Evolutionary conservation across 805 yeast genomes (phyloP).

Genomic region (Wickerhamiella kurtzmanii): DNA sequence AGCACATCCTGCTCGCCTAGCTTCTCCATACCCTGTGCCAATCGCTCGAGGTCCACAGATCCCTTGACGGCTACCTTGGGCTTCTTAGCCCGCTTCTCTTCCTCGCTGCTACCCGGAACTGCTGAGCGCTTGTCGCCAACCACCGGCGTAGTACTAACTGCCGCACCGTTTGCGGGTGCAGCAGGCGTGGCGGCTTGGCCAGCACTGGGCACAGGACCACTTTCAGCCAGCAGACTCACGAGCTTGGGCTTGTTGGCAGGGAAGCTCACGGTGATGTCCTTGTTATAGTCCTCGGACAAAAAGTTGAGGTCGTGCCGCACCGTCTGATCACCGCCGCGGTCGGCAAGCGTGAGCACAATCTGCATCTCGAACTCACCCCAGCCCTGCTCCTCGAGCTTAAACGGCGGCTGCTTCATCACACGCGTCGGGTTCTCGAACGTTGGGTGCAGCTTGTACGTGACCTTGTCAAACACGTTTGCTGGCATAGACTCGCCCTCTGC

Average conservation of each 20-base stretch:
- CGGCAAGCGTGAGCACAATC: constrained; percentile 60
- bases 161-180: constrained; percentile 16
- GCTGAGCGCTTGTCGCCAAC: constrained; percentile 12
- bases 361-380: constrained; percentile 97
- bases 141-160: constrained; percentile 13
- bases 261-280: constrained; percentile 63
- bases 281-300: constrained; percentile 56
- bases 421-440: constrained; percentile 85
- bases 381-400: constrained; percentile 80
- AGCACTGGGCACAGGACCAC: constrained; percentile 63
- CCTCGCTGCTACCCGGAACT: constrained; percentile 13
- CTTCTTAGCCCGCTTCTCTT: constrained; percentile 31
- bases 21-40: constrained; percentile 81
- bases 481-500: constrained; percentile 72
- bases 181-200: constrained; percentile 3
- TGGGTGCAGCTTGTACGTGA: constrained; percentile 87
- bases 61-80: constrained; percentile 35
- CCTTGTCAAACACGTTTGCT: constrained; percentile 80
- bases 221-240: constrained; percentile 58
- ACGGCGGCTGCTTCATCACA: constrained; percentile 68
- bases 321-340: constrained; percentile 79
- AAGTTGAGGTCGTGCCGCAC: constrained; percentile 84
- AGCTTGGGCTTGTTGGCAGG: constrained; percentile 66
- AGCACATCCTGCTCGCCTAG: constrained; percentile 83
- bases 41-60: constrained; percentile 70